Evolutionary conservation across 257 asterid species (phyloP).

Genomic region (Ehretia macrophylla): DNA sequence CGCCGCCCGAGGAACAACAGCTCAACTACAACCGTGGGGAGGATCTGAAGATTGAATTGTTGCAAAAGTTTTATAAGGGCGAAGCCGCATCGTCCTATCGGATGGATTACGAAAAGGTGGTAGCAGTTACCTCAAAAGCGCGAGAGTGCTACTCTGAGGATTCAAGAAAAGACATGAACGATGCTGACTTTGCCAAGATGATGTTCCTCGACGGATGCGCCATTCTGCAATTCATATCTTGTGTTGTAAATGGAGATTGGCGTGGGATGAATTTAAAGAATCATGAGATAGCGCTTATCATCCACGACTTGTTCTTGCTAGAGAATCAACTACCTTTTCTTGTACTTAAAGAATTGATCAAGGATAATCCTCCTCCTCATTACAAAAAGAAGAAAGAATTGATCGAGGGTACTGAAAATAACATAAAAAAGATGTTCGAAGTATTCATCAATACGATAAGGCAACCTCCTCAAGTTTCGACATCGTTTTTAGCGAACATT

Average conservation of each 20-base stretch:
- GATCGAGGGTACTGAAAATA: no score
- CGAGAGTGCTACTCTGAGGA: not conserved
- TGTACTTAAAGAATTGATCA: not conserved
- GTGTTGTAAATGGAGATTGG: not conserved
- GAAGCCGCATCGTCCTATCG: not conserved
- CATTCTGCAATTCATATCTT: conserved; percentile 7
- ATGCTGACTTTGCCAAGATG: conserved; percentile 11
- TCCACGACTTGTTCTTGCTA: conserved; percentile 22
- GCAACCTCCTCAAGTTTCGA: not conserved
- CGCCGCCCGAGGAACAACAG: no score
- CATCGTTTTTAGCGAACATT: not conserved
- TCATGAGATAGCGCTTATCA: conserved; percentile 4
- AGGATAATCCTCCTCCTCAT: no score
- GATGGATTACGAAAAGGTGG: no score
- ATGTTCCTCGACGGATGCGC: conserved; percentile 19
- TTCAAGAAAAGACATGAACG: no score
- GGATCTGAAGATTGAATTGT: no score
- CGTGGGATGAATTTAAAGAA: conserved; percentile 2
- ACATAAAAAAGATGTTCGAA: no score
- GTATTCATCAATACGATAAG: not conserved
- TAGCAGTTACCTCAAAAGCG: not conserved
- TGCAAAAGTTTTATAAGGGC: not conserved
- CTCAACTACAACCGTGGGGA: no score
- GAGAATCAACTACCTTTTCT: conserved; percentile 17
- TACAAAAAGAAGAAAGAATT: no score